phyloP scores from a whole-genome alignment of 306 rosid species.

The Vigna nakashimae region DNA sequence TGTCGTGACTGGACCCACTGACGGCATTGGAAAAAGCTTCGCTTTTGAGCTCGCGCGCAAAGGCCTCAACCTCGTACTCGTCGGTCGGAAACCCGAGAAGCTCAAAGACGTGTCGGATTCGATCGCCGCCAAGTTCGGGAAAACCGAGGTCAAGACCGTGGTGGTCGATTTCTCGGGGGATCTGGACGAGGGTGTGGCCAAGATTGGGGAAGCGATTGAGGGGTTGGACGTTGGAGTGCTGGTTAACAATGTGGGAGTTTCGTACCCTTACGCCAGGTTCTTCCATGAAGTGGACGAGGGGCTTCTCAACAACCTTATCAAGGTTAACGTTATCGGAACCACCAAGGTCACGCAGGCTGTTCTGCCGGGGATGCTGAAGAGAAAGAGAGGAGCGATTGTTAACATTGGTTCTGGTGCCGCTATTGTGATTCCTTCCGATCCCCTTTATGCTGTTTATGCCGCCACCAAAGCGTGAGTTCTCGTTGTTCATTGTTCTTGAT shows the following conservation, averaged over 20 bases:
- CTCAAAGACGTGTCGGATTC: conserved; percentile 77
- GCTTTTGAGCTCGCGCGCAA: conserved; percentile 77
- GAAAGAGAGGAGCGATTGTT: conserved; percentile 90
- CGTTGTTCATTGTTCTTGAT: background rate
- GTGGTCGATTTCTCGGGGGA: conserved; percentile 89
- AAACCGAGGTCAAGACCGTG: conserved; percentile 64
- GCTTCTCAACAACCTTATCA: conserved; percentile 72
- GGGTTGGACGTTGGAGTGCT: conserved; percentile 86
- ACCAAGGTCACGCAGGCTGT: conserved; percentile 90
- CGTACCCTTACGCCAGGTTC: conserved; percentile 91
- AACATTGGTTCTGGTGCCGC: conserved; percentile 98
- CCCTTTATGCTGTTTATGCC: conserved; percentile 93
- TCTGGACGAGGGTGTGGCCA: conserved; percentile 64
- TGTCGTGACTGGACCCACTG: conserved; percentile 81
- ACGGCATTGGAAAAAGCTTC: conserved; percentile 81
- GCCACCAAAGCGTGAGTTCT: conserved; percentile 88
- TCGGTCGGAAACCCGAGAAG: conserved; percentile 86
- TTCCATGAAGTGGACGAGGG: conserved; percentile 90
- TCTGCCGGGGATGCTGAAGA: conserved; percentile 82
- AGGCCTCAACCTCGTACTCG: conserved; percentile 74
- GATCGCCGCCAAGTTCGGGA: conserved; percentile 58
- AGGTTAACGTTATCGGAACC: conserved; percentile 87
- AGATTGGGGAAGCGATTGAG: conserved; percentile 64
- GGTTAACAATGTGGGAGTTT: conserved; percentile 84
- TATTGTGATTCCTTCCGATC: conserved; percentile 90